Conservation (phyloP, 257 asterid genomes). For the Salvia rosmarinus region DNA sequence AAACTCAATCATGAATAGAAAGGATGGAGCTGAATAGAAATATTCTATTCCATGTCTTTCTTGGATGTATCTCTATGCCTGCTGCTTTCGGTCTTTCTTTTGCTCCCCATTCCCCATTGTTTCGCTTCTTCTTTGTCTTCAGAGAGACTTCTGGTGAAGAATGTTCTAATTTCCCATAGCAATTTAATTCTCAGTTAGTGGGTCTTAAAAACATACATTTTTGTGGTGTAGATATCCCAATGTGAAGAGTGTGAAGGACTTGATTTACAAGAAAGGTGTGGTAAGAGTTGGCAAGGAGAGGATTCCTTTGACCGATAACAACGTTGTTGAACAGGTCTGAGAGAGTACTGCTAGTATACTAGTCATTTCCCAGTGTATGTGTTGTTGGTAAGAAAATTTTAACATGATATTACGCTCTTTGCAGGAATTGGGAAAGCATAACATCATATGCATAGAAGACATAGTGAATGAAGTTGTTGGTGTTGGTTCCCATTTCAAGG, state of each 20-base stretch:
- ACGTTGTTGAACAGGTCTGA: slow-evolving; percentile 75
- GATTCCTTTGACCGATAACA: slow-evolving; percentile 82
- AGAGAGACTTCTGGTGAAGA: background rate
- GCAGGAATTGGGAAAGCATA: slow-evolving; percentile 74
- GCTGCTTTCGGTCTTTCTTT: background rate
- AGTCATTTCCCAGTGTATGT: background rate
- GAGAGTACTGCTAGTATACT: background rate
- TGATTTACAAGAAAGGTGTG: slow-evolving; percentile 90
- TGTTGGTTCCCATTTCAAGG: slow-evolving; percentile 70
- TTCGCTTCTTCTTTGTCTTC: background rate
- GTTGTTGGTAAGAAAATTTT: background rate
- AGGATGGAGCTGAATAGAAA: no score
- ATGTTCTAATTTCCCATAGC: background rate
- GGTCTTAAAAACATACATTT: background rate
- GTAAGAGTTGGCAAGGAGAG: slow-evolving; percentile 62
- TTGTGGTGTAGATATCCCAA: slow-evolving; percentile 68
- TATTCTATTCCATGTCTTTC: no score
- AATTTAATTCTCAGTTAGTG: background rate
- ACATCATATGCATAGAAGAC: slow-evolving; percentile 83
- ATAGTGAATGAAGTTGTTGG: slow-evolving; percentile 70
- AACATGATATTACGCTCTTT: slow-evolving; percentile 2
- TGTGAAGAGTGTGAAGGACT: slow-evolving; percentile 82
- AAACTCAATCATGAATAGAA: background rate
- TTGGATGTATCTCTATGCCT: background rate
- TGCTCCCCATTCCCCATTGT: background rate